Percentiles rank a stretch among this genome's conserved stretches.
phyloP scores from a whole-genome alignment of 2,329 filamentous ascomycete genomes.

The Epichloe bromicola region DNA sequence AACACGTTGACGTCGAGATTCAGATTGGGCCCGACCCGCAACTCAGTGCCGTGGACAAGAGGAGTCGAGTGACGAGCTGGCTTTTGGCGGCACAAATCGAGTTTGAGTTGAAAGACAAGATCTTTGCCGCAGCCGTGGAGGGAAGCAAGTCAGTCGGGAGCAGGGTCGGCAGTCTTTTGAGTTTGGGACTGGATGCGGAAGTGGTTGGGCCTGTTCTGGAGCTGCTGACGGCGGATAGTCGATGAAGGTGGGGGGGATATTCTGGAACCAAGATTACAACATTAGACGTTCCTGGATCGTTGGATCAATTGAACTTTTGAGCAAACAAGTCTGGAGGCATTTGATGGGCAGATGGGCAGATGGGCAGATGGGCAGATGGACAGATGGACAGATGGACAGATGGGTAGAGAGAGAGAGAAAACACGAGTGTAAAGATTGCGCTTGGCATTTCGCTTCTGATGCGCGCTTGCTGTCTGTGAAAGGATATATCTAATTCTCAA shows the following conservation, averaged over 20 bases:
- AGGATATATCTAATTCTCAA: not conserved
- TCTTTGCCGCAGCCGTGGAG: not conserved
- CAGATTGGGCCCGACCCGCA: constrained; percentile 1
- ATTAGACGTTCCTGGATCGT: too few relatives aligned
- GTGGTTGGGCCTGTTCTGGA: constrained; percentile 2
- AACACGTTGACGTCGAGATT: not conserved
- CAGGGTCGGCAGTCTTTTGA: constrained; percentile 2
- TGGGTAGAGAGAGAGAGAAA: not conserved
- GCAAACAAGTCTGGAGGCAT: too few relatives aligned
- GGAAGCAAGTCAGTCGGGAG: not conserved
- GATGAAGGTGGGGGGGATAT: not conserved
- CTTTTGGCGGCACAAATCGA: constrained; percentile 2
- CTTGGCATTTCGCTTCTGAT: not conserved
- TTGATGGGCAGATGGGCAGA: too few relatives aligned
- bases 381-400: not conserved
- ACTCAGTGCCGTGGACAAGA: not conserved
- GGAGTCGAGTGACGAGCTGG: not conserved
- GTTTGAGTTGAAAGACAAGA: constrained; percentile 2
- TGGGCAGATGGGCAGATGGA: not conserved
- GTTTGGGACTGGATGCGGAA: constrained; percentile 1
- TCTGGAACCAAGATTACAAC: too few relatives aligned
- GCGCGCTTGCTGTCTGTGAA: too few relatives aligned
- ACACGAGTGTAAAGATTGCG: not conserved
- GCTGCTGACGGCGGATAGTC: constrained; percentile 2
- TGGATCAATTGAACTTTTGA: not conserved